Conservation (phyloP, 2,329 filamentous ascomycete genomes). For the Venturia aucupariae region DNA sequence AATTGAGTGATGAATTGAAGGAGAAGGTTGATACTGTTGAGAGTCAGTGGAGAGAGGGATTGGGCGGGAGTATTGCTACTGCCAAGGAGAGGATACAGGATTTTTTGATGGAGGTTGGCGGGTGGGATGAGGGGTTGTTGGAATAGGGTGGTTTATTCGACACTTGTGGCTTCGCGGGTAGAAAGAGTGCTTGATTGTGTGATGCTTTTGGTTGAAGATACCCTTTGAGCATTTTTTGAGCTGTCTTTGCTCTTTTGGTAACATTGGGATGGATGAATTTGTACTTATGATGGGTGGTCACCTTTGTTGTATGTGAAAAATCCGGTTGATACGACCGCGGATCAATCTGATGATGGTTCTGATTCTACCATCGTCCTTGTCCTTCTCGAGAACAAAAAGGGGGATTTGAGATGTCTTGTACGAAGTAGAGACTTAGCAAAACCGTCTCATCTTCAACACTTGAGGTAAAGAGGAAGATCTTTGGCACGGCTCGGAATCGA, state of each 20-base stretch:
- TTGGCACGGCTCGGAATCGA: neutral
- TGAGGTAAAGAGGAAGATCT: neutral
- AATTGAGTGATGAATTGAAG: conserved; percentile 77
- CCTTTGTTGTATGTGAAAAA: neutral
- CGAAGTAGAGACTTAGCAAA: neutral
- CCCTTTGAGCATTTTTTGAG: conserved; percentile 1
- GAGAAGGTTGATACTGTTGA: conserved; percentile 88
- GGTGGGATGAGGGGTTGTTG: conserved; percentile 65
- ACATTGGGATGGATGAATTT: neutral
- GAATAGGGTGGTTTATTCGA: conserved; percentile 21
- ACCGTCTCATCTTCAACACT: neutral
- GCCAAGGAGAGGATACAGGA: conserved; percentile 66
- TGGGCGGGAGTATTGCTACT: conserved; percentile 66
- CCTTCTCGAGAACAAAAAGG: neutral
- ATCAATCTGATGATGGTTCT: neutral
- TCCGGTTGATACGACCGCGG: neutral
- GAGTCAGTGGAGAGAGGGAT: conserved; percentile 78
- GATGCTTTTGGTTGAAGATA: conserved; percentile 2
- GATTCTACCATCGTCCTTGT: neutral
- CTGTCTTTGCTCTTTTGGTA: neutral
- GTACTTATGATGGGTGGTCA: neutral
- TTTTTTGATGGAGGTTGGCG: conserved; percentile 67
- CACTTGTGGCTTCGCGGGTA: neutral
- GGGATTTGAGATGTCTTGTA: no score
- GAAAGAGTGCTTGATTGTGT: neutral